Percentiles rank a stretch among this genome's conserved stretches.
These are phyloP conservation scores for Biscutella auriculata DNA, from an alignment of 441 rosid species.

Conservation along the genomic window DNA sequence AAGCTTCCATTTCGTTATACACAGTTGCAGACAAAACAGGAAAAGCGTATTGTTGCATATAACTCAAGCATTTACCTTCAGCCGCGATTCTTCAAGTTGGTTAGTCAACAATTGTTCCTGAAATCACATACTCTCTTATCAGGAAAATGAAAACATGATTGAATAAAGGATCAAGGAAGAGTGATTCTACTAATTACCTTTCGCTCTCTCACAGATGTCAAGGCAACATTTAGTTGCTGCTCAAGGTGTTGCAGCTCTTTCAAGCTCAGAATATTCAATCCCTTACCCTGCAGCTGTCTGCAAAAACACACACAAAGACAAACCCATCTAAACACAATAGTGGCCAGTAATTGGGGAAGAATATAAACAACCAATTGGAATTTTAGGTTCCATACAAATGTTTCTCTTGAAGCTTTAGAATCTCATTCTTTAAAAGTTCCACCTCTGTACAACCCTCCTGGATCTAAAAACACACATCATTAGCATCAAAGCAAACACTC, in stretches of 20 bases:
- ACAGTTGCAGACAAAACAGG: not conserved
- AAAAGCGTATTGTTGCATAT: not conserved
- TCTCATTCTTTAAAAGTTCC: constrained; percentile 47
- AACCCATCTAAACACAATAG: not conserved
- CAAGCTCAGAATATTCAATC: constrained; percentile 45
- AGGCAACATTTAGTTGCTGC: constrained; percentile 47
- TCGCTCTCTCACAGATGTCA: constrained; percentile 57
- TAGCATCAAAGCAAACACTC: not conserved
- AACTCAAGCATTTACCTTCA: constrained; percentile 39
- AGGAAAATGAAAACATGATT: not conserved
- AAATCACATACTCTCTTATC: constrained; percentile 15
- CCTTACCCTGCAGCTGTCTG: constrained; percentile 61
- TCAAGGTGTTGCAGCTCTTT: constrained; percentile 75
- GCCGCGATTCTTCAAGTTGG: constrained; percentile 66
- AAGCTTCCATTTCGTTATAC: not conserved
- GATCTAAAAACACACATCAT: no score
- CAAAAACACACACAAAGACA: constrained; percentile 10
- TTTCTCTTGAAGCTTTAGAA: constrained; percentile 55
- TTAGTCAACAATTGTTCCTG: constrained; percentile 64
- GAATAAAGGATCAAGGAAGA: not conserved
- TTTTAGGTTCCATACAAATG: constrained; percentile 48
- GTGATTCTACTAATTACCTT: constrained; percentile 32
- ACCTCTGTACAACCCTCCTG: constrained; percentile 46
- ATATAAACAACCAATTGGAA: no score
- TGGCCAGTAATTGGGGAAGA: no score